phyloP scores from a whole-genome alignment of 2,329 filamentous ascomycete species.

The Didymella keratinophila region DNA sequence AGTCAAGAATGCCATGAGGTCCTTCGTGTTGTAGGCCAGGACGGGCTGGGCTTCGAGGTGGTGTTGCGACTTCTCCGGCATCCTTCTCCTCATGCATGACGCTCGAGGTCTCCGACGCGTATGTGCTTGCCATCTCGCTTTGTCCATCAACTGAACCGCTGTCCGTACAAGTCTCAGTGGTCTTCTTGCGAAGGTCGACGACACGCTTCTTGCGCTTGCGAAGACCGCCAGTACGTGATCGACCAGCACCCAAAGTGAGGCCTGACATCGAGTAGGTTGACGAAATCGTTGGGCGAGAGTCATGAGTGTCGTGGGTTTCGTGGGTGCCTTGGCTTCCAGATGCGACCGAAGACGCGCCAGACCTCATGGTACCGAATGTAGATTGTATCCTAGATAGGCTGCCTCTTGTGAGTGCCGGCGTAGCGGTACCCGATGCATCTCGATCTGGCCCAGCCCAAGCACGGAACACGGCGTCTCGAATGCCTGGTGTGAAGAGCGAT shows the following conservation, averaged over 20 bases:
- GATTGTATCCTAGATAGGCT: conserved; percentile 59
- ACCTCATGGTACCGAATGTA: conserved; percentile 58
- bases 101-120: conserved; percentile 64
- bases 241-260: conserved; percentile 68
- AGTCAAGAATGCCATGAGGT: conserved; percentile 36
- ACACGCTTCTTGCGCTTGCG: conserved; percentile 85
- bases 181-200: conserved; percentile 77
- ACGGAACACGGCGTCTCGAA: conserved; percentile 87
- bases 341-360: conserved; percentile 44
- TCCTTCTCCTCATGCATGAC: conserved; percentile 46
- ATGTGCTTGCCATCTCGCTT: conserved; percentile 61
- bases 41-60: conserved; percentile 41
- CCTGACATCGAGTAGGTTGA: conserved; percentile 66
- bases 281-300: conserved; percentile 72
- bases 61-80: conserved; percentile 43
- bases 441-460: conserved; percentile 88
- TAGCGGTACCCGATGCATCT: conserved; percentile 61
- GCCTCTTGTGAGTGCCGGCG: conserved; percentile 53
- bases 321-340: conserved; percentile 57
- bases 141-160: conserved; percentile 61
- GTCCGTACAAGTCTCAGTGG: conserved; percentile 58
- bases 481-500: conserved; percentile 90
- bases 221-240: conserved; percentile 66
- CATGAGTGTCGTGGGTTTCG: conserved; percentile 45
- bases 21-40: conserved; percentile 35